A percentile compares a stretch with the other conserved stretches of the same genome.
phyloP scores from a whole-genome alignment of 73 alveolate genomes.

The Paramecium sonneborni region DNA sequence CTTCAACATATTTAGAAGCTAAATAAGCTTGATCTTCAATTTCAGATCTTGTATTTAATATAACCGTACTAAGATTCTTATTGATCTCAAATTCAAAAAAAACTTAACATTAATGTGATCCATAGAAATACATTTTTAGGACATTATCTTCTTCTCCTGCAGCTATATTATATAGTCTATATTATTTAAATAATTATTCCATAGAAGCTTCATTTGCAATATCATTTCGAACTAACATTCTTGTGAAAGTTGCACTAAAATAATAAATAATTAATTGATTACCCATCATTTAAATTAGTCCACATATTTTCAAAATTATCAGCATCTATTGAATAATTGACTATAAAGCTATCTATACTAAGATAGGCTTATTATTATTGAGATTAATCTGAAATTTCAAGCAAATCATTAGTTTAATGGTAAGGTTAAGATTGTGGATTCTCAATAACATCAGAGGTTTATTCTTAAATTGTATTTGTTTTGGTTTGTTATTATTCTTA shows the following conservation, averaged over 20 bases:
- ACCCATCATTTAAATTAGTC: slow-evolving; percentile 66
- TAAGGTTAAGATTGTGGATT: not conserved
- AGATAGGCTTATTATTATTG: not conserved
- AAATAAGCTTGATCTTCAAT: slow-evolving; percentile 42
- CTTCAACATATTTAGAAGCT: slow-evolving; percentile 51
- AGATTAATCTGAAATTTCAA: slow-evolving; percentile 24
- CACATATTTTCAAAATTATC: slow-evolving; percentile 58
- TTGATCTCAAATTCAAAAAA: slow-evolving; percentile 41
- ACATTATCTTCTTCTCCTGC: slow-evolving; percentile 67
- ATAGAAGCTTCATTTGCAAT: slow-evolving; percentile 38
- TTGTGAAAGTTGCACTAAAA: slow-evolving; percentile 57
- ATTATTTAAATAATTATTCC: slow-evolving; percentile 50
- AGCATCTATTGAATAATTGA: slow-evolving; percentile 14
- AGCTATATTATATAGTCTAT: slow-evolving; percentile 60
- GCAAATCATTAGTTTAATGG: not conserved
- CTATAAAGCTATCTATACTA: slow-evolving; percentile 20
- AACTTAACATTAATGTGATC: not conserved
- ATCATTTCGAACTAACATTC: slow-evolving; percentile 42
- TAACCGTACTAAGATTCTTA: slow-evolving; percentile 30
- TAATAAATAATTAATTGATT: not conserved
- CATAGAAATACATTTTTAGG: slow-evolving; percentile 58
- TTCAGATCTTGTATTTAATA: slow-evolving; percentile 25
- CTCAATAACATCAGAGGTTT: not conserved
- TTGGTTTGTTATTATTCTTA: not conserved
- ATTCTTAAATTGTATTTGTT: not conserved